Percentiles rank a stretch among this genome's conserved stretches.
These are phyloP conservation scores for Lasiosphaeris hirsuta DNA, from an alignment of 495 filamentous ascomycete genomes.

Conservation along the genomic window DNA sequence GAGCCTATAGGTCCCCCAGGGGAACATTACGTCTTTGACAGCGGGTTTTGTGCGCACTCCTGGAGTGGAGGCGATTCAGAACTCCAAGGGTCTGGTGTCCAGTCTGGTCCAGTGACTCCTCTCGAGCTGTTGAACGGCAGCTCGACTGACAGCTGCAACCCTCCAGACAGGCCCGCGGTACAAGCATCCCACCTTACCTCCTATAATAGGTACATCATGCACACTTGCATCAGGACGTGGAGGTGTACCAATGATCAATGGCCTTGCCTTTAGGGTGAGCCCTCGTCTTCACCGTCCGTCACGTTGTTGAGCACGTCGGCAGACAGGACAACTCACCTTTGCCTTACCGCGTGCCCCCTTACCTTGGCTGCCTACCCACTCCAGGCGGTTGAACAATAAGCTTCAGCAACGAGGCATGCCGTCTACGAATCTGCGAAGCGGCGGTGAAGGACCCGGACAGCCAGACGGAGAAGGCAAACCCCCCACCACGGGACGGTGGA, in stretches of 20 bases:
- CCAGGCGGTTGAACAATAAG: background rate
- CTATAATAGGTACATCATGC: background rate
- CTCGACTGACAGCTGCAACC: background rate
- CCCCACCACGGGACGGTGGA: background rate
- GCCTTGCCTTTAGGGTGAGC: background rate
- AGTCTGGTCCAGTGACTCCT: background rate
- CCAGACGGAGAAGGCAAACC: background rate
- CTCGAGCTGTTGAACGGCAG: background rate
- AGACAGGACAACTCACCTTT: background rate
- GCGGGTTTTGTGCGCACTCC: too few species aligned
- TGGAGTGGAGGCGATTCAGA: too few species aligned
- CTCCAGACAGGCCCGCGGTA: background rate
- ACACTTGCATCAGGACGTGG: background rate
- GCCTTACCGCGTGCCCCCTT: background rate
- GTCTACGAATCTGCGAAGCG: background rate
- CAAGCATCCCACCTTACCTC: too few species aligned
- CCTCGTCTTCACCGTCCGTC: background rate
- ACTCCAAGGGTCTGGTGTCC: too few species aligned
- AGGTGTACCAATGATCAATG: background rate
- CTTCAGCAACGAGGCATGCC: background rate
- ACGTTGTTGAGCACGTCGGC: background rate
- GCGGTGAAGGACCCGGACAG: conserved; percentile 14
- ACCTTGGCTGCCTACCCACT: background rate
- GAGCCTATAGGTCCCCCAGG: too few species aligned
- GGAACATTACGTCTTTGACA: too few species aligned